Base-by-base conservation (phyloP, 2,329 filamentous ascomycete genomes). In the Tolypocladium tundrense region DNA sequence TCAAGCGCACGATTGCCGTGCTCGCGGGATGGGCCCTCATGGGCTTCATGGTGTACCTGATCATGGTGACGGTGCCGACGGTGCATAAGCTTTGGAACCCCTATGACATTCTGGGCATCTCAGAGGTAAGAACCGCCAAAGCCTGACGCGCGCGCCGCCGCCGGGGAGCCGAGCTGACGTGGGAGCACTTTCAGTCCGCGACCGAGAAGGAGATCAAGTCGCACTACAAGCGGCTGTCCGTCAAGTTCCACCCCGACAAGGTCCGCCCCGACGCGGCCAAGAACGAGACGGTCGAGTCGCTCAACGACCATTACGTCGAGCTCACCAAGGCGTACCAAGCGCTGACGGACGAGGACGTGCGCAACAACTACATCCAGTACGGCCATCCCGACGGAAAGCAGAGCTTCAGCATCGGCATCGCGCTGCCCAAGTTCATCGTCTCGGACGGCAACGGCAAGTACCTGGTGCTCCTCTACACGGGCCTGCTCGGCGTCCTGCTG, bases 301-400 rank as follows among this genome's bases (percentile, higher is more conserved):
- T 97, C 66, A 99, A 94, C 73, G 82, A 92, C 60, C 82, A 87
- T 71, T 99, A 94, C 77, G 91, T 97, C 58, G 92, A 97, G 69
- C 84, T 97, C 67, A 94, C 91, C 65, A 99, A 99, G 78, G 94
- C 94, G 8, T 99, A 97, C 82, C 96, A 99, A 75, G 88, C 94
- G 4, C 83, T 99, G 54, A 99, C 95, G 5, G 94, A 99, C 69
- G 95, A 99, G 75, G 94, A 97, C 48, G 83, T 97, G 60, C 89
- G 94, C 69, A 96, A 96, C 76, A 99, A 99, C 78, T 99, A 90
- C 74, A 86, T 96, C 56, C 89, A 96, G 72, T 99, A 88, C 68
- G 94, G 94, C 58, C 91, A 99, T 72, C 94, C 94, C 8, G 94
- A 99, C 71, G 94, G 94, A 70, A 97, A 97, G 81, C 94, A 99